Evolutionary conservation across 106 monocot species (phyloP).

Genomic region (Gastrodia elata): DNA sequence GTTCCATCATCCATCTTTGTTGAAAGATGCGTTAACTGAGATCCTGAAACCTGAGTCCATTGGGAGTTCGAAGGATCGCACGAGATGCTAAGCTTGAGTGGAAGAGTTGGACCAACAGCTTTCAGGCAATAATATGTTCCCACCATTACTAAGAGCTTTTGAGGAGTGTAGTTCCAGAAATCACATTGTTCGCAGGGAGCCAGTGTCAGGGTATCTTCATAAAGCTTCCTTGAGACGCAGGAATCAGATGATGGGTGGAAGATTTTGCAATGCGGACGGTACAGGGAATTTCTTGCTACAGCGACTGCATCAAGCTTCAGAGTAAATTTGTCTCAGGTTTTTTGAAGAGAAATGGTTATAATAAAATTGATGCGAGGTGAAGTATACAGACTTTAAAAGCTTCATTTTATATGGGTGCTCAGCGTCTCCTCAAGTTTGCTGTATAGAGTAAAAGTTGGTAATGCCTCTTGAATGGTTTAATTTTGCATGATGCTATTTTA

Average conservation of each 20-base stretch:
- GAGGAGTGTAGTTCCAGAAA: constrained; percentile 9
- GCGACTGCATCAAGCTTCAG: neutral
- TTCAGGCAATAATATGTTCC: constrained; percentile 12
- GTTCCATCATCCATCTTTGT: constrained; percentile 3
- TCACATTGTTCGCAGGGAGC: neutral
- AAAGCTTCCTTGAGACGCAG: constrained; percentile 3
- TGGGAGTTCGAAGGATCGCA: constrained; percentile 7
- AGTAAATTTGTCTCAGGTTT: neutral
- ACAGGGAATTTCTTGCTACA: neutral
- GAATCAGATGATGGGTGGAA: neutral
- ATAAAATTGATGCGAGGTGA: neutral
- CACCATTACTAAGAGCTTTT: neutral
- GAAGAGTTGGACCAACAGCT: neutral
- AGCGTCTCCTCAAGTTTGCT: neutral
- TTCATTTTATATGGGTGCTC: neutral
- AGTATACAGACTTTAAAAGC: neutral
- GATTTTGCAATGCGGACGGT: neutral
- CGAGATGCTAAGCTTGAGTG: neutral
- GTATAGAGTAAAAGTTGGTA: neutral
- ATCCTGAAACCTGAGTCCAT: neutral
- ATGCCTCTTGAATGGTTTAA: neutral
- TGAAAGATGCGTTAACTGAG: neutral
- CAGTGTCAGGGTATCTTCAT: neutral
- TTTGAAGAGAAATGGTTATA: neutral
- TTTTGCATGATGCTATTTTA: neutral